Conservation (phyloP, 1,284 basidiomycete genomes). For the Vanrija humicola region DNA sequence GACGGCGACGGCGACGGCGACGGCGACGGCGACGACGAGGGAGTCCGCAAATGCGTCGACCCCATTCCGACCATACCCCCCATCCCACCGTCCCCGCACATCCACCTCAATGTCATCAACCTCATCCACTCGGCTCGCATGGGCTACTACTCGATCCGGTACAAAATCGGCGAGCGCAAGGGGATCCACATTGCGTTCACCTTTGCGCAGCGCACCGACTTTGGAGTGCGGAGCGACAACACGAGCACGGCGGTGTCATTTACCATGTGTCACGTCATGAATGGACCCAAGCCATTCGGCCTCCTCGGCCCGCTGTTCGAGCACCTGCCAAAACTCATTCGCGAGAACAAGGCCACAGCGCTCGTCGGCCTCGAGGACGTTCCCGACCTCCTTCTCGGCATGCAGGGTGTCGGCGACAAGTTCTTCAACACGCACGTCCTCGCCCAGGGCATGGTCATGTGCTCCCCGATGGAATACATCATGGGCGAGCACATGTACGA, state of each 20-base stretch:
- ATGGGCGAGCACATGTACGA: too few species aligned
- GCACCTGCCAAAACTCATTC: background rate
- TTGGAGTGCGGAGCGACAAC: too few species aligned
- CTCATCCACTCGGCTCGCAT: background rate
- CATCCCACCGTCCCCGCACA: background rate
- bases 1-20: too few species aligned
- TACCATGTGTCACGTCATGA: background rate
- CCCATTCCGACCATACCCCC: background rate
- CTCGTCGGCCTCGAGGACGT: background rate
- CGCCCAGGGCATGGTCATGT: too few species aligned
- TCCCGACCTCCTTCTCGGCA: background rate
- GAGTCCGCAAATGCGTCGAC: too few species aligned
- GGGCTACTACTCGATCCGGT: background rate
- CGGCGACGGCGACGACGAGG: too few species aligned
- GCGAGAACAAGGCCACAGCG: background rate
- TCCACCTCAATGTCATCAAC: background rate
- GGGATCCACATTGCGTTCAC: background rate
- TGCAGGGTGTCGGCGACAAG: too few species aligned
- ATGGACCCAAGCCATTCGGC: background rate
- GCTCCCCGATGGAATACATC: too few species aligned
- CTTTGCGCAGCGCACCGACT: background rate
- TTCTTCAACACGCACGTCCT: too few species aligned
- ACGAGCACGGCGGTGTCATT: too few species aligned
- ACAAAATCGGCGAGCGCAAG: background rate
- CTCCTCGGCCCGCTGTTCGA: background rate